A percentile compares a stretch with the other conserved stretches of the same genome.
Evolutionary conservation across 1,284 basidiomycete species (phyloP).

Genomic region (Calocybe gambosa): DNA sequence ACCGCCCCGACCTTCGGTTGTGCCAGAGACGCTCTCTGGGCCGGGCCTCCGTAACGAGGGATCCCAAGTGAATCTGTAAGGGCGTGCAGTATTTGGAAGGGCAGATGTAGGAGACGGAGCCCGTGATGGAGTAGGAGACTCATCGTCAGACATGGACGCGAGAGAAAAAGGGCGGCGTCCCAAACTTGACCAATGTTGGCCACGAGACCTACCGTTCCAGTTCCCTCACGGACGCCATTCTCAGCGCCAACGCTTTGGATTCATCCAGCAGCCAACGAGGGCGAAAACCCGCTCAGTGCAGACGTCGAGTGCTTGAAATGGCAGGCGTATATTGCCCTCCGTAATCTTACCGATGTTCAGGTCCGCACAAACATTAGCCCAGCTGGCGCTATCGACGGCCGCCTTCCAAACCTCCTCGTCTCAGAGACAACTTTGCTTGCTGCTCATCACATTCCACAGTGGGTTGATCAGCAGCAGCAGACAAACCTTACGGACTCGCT

Average conservation of each 20-base stretch:
- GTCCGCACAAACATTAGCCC: constrained; percentile 61
- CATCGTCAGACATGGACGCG: constrained; percentile 34
- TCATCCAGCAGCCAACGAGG: constrained; percentile 35
- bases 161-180: not conserved
- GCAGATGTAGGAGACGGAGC: constrained; percentile 43
- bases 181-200: constrained; percentile 24
- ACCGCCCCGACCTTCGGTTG: constrained; percentile 48
- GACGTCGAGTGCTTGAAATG: constrained; percentile 82
- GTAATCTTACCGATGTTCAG: constrained; percentile 43
- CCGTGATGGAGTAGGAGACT: constrained; percentile 33
- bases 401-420: constrained; percentile 62
- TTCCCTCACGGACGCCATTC: constrained; percentile 21
- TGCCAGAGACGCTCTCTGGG: constrained; percentile 61
- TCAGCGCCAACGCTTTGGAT: constrained; percentile 60
- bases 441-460: constrained; percentile 60
- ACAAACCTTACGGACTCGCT: constrained; percentile 30
- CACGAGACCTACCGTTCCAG: constrained; percentile 37
- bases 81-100: constrained; percentile 40
- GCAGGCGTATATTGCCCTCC: constrained; percentile 76
- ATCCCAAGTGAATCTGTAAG: constrained; percentile 68
- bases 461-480: constrained; percentile 44
- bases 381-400: constrained; percentile 60
- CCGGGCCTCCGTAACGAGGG: constrained; percentile 44
- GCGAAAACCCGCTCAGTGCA: constrained; percentile 43
- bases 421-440: constrained; percentile 47